Evolutionary conservation across 192 early-diverging fungal genomes (phyloP), one percentile per base, ranked within the genome.

Genomic region (Backusella westeae): DNA sequence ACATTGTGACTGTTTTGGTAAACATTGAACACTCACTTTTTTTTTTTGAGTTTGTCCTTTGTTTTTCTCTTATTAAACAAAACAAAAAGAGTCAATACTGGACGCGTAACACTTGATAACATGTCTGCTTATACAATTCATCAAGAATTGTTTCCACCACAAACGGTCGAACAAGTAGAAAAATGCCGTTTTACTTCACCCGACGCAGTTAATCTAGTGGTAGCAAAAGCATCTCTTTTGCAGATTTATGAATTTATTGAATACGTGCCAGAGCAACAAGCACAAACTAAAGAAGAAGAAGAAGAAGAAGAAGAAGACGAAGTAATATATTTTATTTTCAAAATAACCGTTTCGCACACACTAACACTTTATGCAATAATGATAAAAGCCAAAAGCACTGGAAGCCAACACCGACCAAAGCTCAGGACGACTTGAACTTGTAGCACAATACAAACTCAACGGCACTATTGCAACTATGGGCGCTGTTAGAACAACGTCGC

Each of bases 401-500:
- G 39, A 69, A n/a, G 63, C 70, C 14, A 21, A 35, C 49, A 69
- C 53, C 6, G 80, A 76, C 21, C 66, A n/a, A 2, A 69, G 75
- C 69, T 75, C 82, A n/a, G 90, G 86, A 10, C 79, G 84, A n/a
- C 77, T 96, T 39, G 89, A 93, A 56, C 81, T 95, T 7, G 77
- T 90, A 9, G 75, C 85, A 23, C 83, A 90, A 73, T 92, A 90
- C 80, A 85, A 86, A 53, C 85, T 96, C 17, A 85, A 88, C 67
- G 94, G 94, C 6, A 88, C 85, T 65, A 82, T 95, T 34, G 84
- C 91, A 1, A 91, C 92, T 9, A 89, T 95, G 75, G 92, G 91
- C 12, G 87, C 86, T 21, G 90, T 95, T 9, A 79, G 87, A 52
- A 93, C 91, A n/a, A 82, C 86, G 4, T 89, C 90, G 7, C 81